Base-by-base conservation (phyloP, 176 grass and related monocot genomes). In the Rhynchospora pubera region DNA sequence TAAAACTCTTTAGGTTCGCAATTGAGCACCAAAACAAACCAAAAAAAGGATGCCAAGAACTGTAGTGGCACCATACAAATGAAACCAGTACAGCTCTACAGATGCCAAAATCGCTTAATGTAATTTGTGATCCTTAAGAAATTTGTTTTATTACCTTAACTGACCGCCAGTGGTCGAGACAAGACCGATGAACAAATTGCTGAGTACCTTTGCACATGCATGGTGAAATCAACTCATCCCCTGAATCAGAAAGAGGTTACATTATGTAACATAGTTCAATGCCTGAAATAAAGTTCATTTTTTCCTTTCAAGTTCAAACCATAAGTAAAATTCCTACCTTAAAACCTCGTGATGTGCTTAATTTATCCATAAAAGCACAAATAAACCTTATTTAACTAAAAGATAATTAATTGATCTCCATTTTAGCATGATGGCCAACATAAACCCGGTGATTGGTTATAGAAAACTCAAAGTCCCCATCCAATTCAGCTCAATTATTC, bases 201-300 rank as follows among this genome's bases (percentile, higher is more conserved):
- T 99, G 96, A 75, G 96, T 99, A 79, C 96, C 96, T 83, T 99
- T 99, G 77, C 96, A 99, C 91, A 93, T 87, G 87, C 96, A 99
- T 56, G 96, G 96, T 79, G 96, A 99, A 88, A 99, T 95, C 32
- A 99, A 86, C 16, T 99, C 92, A 90, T 99, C 96, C 84, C 91
- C 96, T 99, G 45, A 76, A 89, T 14, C 71, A 75, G 72, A 56
- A 62, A 63, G 42, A 59, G 70, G 18, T 77, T 77, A 5, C 23
- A 30, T 55, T 56, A 77, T 9, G 15, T 16, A 56, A 56, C 9
- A 10, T 56, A 52, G 71, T 28, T 53, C 23, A 12, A 32, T 13
- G 2, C 72, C 48, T 18, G 55, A 56, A 55, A 55, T 7, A 8
- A 70, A 55, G 21, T 6, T 11, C 6, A 6, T 55, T 55, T n/a